Evolutionary conservation across 75 land plant genomes (phyloP).

Genomic region (Adiantum capillusveneris): DNA sequence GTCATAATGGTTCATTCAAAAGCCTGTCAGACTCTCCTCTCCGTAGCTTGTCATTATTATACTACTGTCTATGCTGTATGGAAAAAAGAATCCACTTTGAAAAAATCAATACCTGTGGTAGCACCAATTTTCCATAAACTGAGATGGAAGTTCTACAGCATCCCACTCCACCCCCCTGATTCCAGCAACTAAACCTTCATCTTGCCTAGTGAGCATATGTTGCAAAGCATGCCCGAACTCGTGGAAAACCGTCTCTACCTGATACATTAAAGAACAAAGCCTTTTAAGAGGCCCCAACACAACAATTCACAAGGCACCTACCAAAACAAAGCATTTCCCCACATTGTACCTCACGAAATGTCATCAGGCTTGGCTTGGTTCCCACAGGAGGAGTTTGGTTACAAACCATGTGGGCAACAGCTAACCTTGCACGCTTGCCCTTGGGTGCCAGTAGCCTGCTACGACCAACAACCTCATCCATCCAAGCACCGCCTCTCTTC

Average conservation of each 20-base stretch:
- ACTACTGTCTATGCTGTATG: no score
- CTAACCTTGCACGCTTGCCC: constrained; percentile 53
- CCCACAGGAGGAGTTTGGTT: constrained; percentile 93
- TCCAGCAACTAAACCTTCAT: constrained; percentile 85
- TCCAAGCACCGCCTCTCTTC: constrained; percentile 95
- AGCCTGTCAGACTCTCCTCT: no score
- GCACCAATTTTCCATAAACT: constrained; percentile 98
- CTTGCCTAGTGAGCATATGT: constrained; percentile 87
- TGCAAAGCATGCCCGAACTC: constrained; percentile 97
- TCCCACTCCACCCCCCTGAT: constrained; percentile 87
- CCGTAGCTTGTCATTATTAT: no score
- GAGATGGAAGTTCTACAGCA: constrained; percentile 96
- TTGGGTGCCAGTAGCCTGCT: constrained; percentile 60
- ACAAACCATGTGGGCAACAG: constrained; percentile 93
- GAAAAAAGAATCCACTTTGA: no score
- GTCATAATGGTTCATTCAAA: no score
- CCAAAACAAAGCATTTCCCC: no score
- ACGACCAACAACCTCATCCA: constrained; percentile 83
- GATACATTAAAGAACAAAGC: no score
- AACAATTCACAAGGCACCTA: no score
- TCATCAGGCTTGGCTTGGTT: constrained; percentile 86
- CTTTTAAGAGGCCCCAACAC: no score
- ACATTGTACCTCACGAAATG: constrained; percentile 71
- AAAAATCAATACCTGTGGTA: constrained; percentile 85
- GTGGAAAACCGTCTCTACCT: constrained; percentile 96